Percentiles rank a stretch among this genome's conserved stretches.
phyloP scores from a whole-genome alignment of 2,329 filamentous ascomycete species.

The Aspergillus amoenus region DNA sequence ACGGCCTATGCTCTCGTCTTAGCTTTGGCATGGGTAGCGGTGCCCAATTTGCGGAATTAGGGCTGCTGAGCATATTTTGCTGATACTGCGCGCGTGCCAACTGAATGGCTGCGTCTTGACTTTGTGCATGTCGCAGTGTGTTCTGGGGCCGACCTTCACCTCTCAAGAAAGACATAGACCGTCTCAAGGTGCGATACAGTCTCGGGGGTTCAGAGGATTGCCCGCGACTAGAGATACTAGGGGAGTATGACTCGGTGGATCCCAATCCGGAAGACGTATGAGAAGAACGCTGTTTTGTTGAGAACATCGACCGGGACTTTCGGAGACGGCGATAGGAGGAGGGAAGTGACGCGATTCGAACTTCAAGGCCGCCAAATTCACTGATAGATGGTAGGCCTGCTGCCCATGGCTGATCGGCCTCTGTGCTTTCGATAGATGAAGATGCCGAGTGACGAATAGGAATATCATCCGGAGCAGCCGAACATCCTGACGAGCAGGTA shows the following conservation, averaged over 20 bases:
- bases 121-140: conserved; percentile 25
- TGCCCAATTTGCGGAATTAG: conserved; percentile 22
- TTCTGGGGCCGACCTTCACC: conserved; percentile 23
- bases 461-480: background rate
- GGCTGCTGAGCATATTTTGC: conserved; percentile 22
- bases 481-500: conserved; percentile 16
- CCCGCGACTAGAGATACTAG: conserved; percentile 3
- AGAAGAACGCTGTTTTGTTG: conserved; percentile 35
- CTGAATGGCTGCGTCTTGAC: conserved; percentile 41
- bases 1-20: conserved; percentile 34
- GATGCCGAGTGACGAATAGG: conserved; percentile 9
- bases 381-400: conserved; percentile 28
- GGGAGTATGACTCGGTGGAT: conserved; percentile 11
- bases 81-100: conserved; percentile 42
- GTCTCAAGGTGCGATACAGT: conserved; percentile 31
- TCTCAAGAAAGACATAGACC: conserved; percentile 45
- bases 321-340: conserved; percentile 49
- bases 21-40: conserved; percentile 23
- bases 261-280: conserved; percentile 18
- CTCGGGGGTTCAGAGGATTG: conserved; percentile 11
- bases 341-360: conserved; percentile 39
- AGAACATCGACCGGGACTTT: conserved; percentile 51
- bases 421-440: background rate
- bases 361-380: conserved; percentile 35
- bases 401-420: conserved; percentile 13